phyloP scores from a whole-genome alignment of 108 stramenopile genomes.

The Cyclotella cryptica region DNA sequence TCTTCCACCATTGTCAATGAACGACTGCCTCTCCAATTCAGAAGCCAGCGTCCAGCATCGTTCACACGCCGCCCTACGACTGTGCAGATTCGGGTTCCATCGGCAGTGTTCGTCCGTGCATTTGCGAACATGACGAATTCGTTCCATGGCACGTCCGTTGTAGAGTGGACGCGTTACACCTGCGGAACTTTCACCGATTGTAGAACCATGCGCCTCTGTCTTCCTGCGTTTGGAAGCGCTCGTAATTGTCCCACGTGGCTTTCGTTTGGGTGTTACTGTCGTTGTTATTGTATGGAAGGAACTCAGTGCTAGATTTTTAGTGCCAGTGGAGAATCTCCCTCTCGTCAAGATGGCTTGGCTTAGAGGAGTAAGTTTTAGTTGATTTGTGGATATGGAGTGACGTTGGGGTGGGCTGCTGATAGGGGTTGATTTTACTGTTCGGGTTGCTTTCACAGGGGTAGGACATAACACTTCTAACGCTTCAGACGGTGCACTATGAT shows the following conservation, averaged over 20 bases:
- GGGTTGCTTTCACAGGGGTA: not conserved
- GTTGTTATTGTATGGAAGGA: not conserved
- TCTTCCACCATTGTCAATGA: constrained; percentile 41
- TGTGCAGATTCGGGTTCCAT: constrained; percentile 19
- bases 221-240: constrained; percentile 18
- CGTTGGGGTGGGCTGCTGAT: not conserved
- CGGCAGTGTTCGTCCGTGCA: constrained; percentile 17
- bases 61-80: constrained; percentile 37
- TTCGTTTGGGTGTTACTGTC: constrained; percentile 21
- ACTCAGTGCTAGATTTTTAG: not conserved
- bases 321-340: not conserved
- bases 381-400: not conserved
- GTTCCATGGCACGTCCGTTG: constrained; percentile 18
- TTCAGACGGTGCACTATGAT: not conserved
- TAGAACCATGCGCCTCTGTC: constrained; percentile 1
- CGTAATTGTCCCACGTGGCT: not conserved
- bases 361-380: constrained; percentile 1
- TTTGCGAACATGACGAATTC: constrained; percentile 9
- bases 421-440: not conserved
- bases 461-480: not conserved
- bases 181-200: not conserved
- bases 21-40: constrained; percentile 35
- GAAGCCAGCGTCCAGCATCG: constrained; percentile 53
- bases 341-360: constrained; percentile 1
- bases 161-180: constrained; percentile 7